Base-by-base conservation (phyloP, 345 rosid species). In the Bruguiera parviflora region DNA sequence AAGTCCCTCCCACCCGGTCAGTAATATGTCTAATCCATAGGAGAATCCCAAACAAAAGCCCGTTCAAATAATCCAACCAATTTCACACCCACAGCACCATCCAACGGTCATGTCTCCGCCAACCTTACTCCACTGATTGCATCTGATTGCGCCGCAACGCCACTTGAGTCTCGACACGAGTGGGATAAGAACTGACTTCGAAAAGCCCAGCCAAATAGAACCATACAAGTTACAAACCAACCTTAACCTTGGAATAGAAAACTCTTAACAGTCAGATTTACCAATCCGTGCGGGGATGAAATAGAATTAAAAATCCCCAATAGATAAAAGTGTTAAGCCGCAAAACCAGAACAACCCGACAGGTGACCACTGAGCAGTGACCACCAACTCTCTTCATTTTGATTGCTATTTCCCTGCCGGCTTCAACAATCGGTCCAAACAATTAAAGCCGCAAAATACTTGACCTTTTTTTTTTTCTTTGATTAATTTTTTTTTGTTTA, bases 251-350 rank as follows among this genome's bases (percentile, higher is more conserved):
- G 22, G 56, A 25, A 71, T 24, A 58, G 39, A 76, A 69, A 64
- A 71, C 73, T 83, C 69, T 68, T 22, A 7, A 6, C 28, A 77
- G 65, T 33, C 66, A 63, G 71, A 75, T 69, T 71, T 77, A 61
- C 61, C 85, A 86, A 74, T 72, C 80, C 84, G 81, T 84, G 81
- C 78, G 33, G 66, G 68, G 27, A 64, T 71, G 43, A 69, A 60
- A 69, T 46, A 63, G 56, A 37, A 52, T 20, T 8, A 18, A 24
- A 21, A 24, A 11, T 27, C 59, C 11, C 28, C 24, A 10, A 3
- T 60, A 31, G 16, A 10, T 13, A 56, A 27, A 56, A 11, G 24
- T 13, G 16, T n/a, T n/a, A 20, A 37, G 43, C 56, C 53, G 43
- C 1, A 70, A 63, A 63, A 59, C 20, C 65, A 18, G 31, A 27